phyloP scores from a whole-genome alignment of 2,329 filamentous ascomycete genomes.

The Epichloe brachyelytri region DNA sequence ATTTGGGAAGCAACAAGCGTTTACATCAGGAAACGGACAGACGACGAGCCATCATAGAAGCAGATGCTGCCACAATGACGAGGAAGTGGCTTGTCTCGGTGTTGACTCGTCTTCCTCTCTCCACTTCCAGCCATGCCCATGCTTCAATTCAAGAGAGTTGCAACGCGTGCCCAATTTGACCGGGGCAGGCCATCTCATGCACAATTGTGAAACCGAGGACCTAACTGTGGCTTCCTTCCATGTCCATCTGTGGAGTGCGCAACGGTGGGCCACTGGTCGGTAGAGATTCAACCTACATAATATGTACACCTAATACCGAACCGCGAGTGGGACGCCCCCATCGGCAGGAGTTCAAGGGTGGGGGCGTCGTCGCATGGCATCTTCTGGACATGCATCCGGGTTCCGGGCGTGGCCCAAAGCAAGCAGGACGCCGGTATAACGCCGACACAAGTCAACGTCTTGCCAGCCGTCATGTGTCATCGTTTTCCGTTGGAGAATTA shows the following conservation, averaged over 20 bases:
- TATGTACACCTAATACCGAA: not conserved
- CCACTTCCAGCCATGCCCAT: not conserved
- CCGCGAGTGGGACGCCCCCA: not conserved
- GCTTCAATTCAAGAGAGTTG: not conserved
- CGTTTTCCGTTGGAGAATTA: not conserved
- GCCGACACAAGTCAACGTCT: not conserved
- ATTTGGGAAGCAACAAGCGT: not conserved
- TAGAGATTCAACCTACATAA: not conserved
- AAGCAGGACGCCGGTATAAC: conserved; percentile 2
- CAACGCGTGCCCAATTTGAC: not conserved
- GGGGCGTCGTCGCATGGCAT: conserved; percentile 1
- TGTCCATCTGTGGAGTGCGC: not conserved
- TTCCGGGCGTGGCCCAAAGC: not conserved
- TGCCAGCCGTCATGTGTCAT: not conserved
- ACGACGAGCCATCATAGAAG: not conserved
- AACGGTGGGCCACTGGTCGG: not conserved
- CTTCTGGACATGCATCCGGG: not conserved
- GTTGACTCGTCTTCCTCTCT: not conserved
- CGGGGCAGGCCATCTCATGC: not conserved
- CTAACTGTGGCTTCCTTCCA: not conserved
- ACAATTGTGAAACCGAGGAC: not conserved
- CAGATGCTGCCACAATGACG: not conserved
- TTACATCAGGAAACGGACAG: not conserved
- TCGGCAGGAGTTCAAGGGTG: not conserved
- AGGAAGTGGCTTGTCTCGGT: not conserved